These are phyloP conservation scores for Kappamyces sp. DNA, from an alignment of 192 early-diverging fungal genomes.

Conservation along the genomic window DNA sequence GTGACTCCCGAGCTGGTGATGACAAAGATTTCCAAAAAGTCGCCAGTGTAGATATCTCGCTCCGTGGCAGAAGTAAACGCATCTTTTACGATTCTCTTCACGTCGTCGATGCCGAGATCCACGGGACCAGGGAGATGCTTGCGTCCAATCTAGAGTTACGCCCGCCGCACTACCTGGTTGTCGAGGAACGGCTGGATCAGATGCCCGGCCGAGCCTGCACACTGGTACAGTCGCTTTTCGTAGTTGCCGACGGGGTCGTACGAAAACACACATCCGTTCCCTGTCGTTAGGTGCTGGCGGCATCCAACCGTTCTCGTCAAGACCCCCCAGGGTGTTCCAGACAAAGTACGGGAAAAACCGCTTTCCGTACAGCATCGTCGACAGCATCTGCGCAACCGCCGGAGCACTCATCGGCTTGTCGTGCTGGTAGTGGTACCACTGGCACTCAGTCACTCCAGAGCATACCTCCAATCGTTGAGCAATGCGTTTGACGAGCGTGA, in stretches of 20 bases:
- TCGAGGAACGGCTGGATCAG: slow-evolving; percentile 97
- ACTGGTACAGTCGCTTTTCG: slow-evolving; percentile 67
- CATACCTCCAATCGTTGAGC: slow-evolving; percentile 81
- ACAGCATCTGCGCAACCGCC: slow-evolving; percentile 92
- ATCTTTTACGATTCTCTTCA: slow-evolving; percentile 80
- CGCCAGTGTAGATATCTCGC: slow-evolving; percentile 98
- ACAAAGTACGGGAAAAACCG: slow-evolving; percentile 97
- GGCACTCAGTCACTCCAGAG: slow-evolving; percentile 9
- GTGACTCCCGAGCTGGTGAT: slow-evolving; percentile 73
- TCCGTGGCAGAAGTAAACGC: slow-evolving; percentile 94
- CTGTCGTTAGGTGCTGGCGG: slow-evolving; percentile 30
- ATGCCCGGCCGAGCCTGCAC: slow-evolving; percentile 77
- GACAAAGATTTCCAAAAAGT: slow-evolving; percentile 86
- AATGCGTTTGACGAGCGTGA: slow-evolving; percentile 74
- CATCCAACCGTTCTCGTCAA: slow-evolving; percentile 71
- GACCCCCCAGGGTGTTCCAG: slow-evolving; percentile 81
- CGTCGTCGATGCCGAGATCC: slow-evolving; percentile 44
- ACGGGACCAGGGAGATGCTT: slow-evolving; percentile 49
- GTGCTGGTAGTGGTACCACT: slow-evolving; percentile 90
- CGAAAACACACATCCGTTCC: slow-evolving; percentile 81
- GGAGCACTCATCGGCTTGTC: slow-evolving; percentile 76
- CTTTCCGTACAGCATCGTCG: slow-evolving; percentile 81
- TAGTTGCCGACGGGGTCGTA: slow-evolving; percentile 93
- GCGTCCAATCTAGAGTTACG: slow-evolving; percentile 53
- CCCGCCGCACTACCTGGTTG: slow-evolving; percentile 60